Evolutionary conservation across 129 eudicot genomes (phyloP), one percentile per base, ranked within the genome.

Genomic region (Artemisia tridentata): DNA sequence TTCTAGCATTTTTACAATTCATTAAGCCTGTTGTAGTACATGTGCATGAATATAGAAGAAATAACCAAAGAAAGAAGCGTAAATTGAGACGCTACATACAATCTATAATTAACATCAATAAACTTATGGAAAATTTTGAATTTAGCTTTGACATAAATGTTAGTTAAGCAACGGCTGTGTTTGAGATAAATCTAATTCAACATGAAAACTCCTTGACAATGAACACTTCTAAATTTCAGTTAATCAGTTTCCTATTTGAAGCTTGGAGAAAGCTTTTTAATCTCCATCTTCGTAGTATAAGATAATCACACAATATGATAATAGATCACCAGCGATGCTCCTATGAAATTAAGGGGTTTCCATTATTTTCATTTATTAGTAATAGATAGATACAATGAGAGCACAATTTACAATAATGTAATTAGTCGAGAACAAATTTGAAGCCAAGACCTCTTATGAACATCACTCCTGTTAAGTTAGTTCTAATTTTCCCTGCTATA

Each of bases 371-470:
- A 66, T 57, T 54, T 76, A 76, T 77, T 81, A 52, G 70, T 57
- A 77, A 71, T 64, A 54, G 49, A 55, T 67, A 71, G 55, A 60
- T 80, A 77, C 75, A 66, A 69, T 68, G 56, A 62, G 50, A 62
- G 47, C 66, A 51, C 65, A 34, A 78, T 74, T 43, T 82, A 73
- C 83, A 59, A 60, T 75, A 74, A 80, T 57, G 51, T 43, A 46
- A 67, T 68, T 61, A 76, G 77, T 7, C 10, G 49, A 51, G 68
- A 76, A 48, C 76, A 46, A 67, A 65, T 67, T 63, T 65, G 65
- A 74, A 68, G 72, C 58, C 59, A 75, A 38, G 23, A 68, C 69
- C 70, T 78, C 76, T 71, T 72, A 62, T 64, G 55, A 62, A 71
- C 79, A 55, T 67, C 72, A 65, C 63, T 72, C 76, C 51, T 45